These are phyloP conservation scores for Plenodomus lindquistii DNA, from an alignment of 2,329 filamentous ascomycete genomes.

Conservation along the genomic window DNA sequence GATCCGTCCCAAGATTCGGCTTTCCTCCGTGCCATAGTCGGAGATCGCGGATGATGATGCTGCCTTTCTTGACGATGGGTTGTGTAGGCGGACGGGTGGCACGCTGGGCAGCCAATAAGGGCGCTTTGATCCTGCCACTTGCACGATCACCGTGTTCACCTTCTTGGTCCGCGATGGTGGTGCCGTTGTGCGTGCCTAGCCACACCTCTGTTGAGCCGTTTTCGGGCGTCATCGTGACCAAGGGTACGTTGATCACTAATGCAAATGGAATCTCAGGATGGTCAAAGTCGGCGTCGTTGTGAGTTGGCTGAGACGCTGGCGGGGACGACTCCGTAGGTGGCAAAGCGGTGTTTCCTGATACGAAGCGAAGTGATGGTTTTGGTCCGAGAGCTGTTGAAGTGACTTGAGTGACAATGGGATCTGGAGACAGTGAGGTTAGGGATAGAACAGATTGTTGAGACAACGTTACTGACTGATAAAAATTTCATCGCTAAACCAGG, in stretches of 20 bases:
- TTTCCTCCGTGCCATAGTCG: conserved; percentile 57
- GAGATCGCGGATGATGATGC: conserved; percentile 52
- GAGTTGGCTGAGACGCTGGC: conserved; percentile 38
- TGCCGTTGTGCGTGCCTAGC: conserved; percentile 52
- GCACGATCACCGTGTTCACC: conserved; percentile 47
- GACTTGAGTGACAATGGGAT: conserved; percentile 60
- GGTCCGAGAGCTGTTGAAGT: conserved; percentile 52
- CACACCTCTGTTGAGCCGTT: conserved; percentile 58
- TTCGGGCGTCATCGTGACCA: conserved; percentile 50
- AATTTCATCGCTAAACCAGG: conserved; percentile 47
- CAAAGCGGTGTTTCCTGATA: conserved; percentile 43
- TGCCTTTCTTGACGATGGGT: conserved; percentile 47
- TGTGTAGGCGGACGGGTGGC: conserved; percentile 26
- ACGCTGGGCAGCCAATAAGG: conserved; percentile 22
- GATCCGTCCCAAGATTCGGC: conserved; percentile 50
- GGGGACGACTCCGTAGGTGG: conserved; percentile 50
- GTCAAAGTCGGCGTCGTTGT: conserved; percentile 41
- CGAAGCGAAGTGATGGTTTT: conserved; percentile 33
- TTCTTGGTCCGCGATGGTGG: conserved; percentile 39
- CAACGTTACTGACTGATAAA: conserved; percentile 57
- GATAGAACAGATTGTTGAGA: background rate
- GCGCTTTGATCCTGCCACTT: conserved; percentile 34
- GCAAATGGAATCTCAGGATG: conserved; percentile 48
- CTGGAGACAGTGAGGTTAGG: conserved; percentile 32
- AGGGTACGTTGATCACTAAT: conserved; percentile 53